These are phyloP conservation scores for Acanthamoeba lenticulata DNA, from an alignment of 208 protist species.

Conservation along the genomic window DNA sequence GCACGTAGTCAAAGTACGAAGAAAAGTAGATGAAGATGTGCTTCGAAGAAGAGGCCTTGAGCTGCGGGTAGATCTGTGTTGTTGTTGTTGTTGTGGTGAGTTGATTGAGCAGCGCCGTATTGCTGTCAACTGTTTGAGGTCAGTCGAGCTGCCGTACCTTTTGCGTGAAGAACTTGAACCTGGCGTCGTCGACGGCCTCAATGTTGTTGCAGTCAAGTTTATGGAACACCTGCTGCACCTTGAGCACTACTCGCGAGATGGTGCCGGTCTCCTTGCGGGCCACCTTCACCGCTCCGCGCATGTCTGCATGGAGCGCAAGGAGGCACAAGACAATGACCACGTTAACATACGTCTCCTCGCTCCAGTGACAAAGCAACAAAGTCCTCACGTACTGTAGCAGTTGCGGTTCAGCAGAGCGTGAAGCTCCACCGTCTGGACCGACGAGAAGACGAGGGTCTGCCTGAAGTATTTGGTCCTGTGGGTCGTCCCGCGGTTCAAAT, in stretches of 20 bases:
- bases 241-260: constrained; percentile 58
- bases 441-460: constrained; percentile 93
- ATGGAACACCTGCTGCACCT: constrained; percentile 92
- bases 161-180: constrained; percentile 93
- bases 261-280: neutral
- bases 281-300: constrained; percentile 22
- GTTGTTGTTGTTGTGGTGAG: no score
- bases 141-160: constrained; percentile 84
- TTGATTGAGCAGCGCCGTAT: no score
- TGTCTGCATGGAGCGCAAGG: neutral
- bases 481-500: no score
- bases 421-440: constrained; percentile 90
- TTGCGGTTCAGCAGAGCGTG: constrained; percentile 90
- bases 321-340: no score
- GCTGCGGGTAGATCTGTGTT: constrained; percentile 60
- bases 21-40: constrained; percentile 92
- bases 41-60: constrained; percentile 67
- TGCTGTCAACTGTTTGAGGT: no score
- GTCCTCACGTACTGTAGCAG: constrained; percentile 60
- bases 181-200: constrained; percentile 88
- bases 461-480: constrained; percentile 88
- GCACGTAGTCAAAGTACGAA: constrained; percentile 97
- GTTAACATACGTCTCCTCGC: no score
- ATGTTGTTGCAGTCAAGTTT: constrained; percentile 85
- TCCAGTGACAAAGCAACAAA: no score